Evolutionary conservation across 1,284 basidiomycete species (phyloP), one percentile per base, ranked within the genome.

Genomic region (Meripilus lineatus): DNA sequence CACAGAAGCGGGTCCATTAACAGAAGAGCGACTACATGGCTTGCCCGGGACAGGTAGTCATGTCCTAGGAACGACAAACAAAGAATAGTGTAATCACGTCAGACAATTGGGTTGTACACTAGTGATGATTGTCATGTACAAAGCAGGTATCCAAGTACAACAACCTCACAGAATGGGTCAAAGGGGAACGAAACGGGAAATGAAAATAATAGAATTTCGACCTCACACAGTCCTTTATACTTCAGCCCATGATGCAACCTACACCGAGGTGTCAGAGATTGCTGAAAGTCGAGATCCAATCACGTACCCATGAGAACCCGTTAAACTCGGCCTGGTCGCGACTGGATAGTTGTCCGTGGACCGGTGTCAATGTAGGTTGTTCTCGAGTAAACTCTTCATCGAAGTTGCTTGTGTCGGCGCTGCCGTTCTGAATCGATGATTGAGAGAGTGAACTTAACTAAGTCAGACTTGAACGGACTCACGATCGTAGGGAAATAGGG

Each of bases 401-500:
- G 68, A 98, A 96, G 70, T 95, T 92, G 59, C 82, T 85, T 38
- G 81, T 88, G 66, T 88, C 85, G 32, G 85, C 85, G 53, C 77
- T 84, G 50, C 86, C 85, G 50, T 80, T 88, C 86, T 89, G 54
- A 25, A 43, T 14, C 8, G 18, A 18, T 13, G 15, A 37, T 22
- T 26, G 28, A 51, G 46, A 4, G 54, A 45, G 25, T 46, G 44
- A 52, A 24, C 34, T 14, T 10, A 7, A 59, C 45, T 28, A 39
- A 40, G 34, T 39, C 22, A 32, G 30, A 26, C 35, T 37, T 3
- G 22, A 30, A 32, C 23, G 32, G 25, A 65, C 90, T 67, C 60
- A 93, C 92, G 58, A 99, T 90, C 3, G 87, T 92, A 6, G 96
- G 96, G 77, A 92, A 93, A 72, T 98, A 99, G 5, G 96, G 93